Evolutionary conservation across 768 basidiomycete species (phyloP).

Genomic region (Lactifluus piperatus): DNA sequence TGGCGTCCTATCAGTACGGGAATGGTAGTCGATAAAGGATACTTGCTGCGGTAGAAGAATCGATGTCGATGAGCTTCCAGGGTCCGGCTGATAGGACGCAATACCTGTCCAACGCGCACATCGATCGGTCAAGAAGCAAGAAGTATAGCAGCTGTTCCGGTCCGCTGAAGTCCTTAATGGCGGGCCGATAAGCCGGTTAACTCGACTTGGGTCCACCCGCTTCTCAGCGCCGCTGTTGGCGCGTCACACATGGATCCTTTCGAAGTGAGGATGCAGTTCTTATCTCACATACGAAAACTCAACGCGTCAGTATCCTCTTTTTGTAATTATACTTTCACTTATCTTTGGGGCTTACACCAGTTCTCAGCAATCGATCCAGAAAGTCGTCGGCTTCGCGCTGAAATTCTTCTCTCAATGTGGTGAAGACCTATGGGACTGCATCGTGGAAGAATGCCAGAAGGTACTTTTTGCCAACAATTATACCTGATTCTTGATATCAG

Average conservation of each 20-base stretch:
- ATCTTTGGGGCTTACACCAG: slow-evolving; percentile 35
- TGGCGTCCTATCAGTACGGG: too few relatives aligned
- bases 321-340: slow-evolving; percentile 6
- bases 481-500: neutral
- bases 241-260: slow-evolving; percentile 47
- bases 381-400: slow-evolving; percentile 75
- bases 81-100: too few relatives aligned
- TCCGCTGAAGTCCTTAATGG: too few relatives aligned
- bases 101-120: too few relatives aligned
- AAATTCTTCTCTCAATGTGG: slow-evolving; percentile 80
- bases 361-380: slow-evolving; percentile 82
- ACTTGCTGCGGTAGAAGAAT: too few relatives aligned
- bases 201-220: neutral
- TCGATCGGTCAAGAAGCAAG: too few relatives aligned
- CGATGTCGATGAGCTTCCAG: too few relatives aligned
- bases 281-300: slow-evolving; percentile 49
- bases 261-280: slow-evolving; percentile 69
- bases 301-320: slow-evolving; percentile 46
- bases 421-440: slow-evolving; percentile 91
- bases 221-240: too few relatives aligned
- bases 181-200: neutral
- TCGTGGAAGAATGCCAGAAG: slow-evolving; percentile 86
- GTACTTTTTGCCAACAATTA: slow-evolving; percentile 30
- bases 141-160: too few relatives aligned
- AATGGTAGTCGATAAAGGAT: too few relatives aligned